Evolutionary conservation across 163 green algal genomes (phyloP), one percentile per base, ranked within the genome.

Genomic region (Volvox carteri): DNA sequence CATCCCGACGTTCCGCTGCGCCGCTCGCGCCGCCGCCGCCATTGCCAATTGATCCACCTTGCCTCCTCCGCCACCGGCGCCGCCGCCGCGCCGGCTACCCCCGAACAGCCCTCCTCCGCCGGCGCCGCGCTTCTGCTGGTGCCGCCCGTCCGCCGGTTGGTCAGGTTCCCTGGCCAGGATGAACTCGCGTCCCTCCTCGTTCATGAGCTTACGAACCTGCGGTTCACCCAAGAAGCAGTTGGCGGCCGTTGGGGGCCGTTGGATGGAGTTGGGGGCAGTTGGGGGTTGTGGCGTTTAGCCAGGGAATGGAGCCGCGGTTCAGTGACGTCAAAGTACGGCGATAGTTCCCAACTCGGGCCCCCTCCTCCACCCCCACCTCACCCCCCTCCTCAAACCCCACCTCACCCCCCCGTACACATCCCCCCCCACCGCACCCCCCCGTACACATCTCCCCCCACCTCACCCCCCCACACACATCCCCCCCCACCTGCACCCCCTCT

Each of bases 161-260:
- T 74, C 19, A 87, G 83, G 30, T 42, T 85, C 42, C 78, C 37
- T 81, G 0, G 75, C 77, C 80, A 98, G 87, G 28, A 98, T 91
- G 78, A 96, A 98, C 89, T 98, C 94, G 28, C 93, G 92, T 0
- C 78, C 91, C 14, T 85, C 83, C 72, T 97, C 94, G 0, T 85
- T 90, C 33, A 95, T 95, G 70, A 97, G 95, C 77, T 92, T 92
- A 46, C 87, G 86, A 67, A 92, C 93, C 92, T 91, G 81, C 42
- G 85, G 30, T 28, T 28, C 4, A 44, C 16, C 42, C 42, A 44
- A n/a, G 33, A 72, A 46, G 25, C 52, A 46, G 52, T 11, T 37
- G 23, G 60, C 60, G n/a, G n/a, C n/a, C n/a, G n/a, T n/a, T n/a
- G n/a, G n/a, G n/a, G n/a, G n/a, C n/a, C n/a, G n/a, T n/a, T n/a